Percentiles rank a stretch among this genome's conserved stretches.
Conservation (phyloP, 2,329 filamentous ascomycete species). For the Nigrospora oryzae region DNA sequence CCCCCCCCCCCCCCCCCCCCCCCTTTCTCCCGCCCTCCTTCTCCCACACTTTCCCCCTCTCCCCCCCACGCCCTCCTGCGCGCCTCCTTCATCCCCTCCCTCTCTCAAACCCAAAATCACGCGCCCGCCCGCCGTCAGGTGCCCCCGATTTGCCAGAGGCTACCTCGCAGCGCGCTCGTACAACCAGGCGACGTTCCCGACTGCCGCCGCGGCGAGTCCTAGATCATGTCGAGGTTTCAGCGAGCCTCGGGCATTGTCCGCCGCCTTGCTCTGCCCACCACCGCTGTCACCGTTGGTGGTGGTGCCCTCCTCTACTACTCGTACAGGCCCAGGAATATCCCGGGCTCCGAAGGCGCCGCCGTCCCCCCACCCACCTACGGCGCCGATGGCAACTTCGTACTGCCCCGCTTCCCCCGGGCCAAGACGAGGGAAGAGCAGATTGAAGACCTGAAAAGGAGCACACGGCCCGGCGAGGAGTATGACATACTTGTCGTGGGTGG, state of each 20-base stretch:
- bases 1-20: background rate
- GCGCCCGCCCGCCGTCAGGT: too few relatives aligned
- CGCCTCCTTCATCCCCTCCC: too few relatives aligned
- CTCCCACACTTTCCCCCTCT: too few relatives aligned
- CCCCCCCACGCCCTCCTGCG: too few relatives aligned
- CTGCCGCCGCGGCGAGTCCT: background rate
- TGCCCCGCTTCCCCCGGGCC: constrained; percentile 56
- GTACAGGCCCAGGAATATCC: constrained; percentile 65
- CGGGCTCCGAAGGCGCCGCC: constrained; percentile 57
- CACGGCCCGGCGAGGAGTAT: constrained; percentile 41
- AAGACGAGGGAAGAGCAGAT: constrained; percentile 59
- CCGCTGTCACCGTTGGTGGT: constrained; percentile 29
- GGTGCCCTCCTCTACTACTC: constrained; percentile 38
- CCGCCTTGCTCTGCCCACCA: constrained; percentile 33
- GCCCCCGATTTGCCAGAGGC: too few relatives aligned
- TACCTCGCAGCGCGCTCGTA: too few relatives aligned
- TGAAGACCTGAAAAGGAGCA: constrained; percentile 43
- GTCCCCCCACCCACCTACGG: constrained; percentile 65
- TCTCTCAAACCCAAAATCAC: too few relatives aligned
- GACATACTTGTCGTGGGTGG: constrained; percentile 65
- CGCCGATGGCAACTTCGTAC: constrained; percentile 57
- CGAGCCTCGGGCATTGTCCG: constrained; percentile 25
- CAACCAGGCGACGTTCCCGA: background rate
- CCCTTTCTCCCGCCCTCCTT: background rate
- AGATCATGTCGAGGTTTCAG: constrained; percentile 19